These are phyloP conservation scores for Infundibulicybe gibba DNA, from an alignment of 768 basidiomycete species.

Conservation along the genomic window DNA sequence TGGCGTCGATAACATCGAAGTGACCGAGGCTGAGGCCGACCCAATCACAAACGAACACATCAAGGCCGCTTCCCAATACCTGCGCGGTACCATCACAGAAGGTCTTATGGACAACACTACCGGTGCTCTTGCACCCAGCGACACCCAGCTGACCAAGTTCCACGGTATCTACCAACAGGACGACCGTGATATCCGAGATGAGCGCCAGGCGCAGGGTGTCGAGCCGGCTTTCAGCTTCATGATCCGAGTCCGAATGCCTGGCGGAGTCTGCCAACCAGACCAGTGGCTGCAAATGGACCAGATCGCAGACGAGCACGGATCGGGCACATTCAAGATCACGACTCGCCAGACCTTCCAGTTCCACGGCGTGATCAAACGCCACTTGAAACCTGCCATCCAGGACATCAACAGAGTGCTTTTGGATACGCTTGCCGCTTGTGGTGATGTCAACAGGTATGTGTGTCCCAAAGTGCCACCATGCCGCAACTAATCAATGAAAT, in stretches of 20 bases:
- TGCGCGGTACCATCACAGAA: conserved; percentile 93
- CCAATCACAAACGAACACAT: conserved; percentile 99
- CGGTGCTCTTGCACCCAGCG: conserved; percentile 86
- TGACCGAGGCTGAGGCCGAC: conserved; percentile 91
- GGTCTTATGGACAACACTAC: conserved; percentile 84
- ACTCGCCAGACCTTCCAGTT: conserved; percentile 99
- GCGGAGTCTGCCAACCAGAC: conserved; percentile 85
- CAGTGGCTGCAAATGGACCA: conserved; percentile 97
- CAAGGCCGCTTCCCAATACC: conserved; percentile 91
- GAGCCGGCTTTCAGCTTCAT: conserved; percentile 98
- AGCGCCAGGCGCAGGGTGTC: conserved; percentile 85
- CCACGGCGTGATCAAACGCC: conserved; percentile 97
- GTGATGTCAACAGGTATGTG: conserved; percentile 87
- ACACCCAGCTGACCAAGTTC: conserved; percentile 97
- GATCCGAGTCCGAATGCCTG: conserved; percentile 97
- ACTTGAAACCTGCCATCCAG: conserved; percentile 95
- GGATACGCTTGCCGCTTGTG: conserved; percentile 97
- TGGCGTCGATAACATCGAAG: conserved; percentile 85
- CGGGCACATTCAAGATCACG: conserved; percentile 93
- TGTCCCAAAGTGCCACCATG: not conserved
- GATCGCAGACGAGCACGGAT: conserved; percentile 94
- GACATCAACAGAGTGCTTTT: conserved; percentile 88
- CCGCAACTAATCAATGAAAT: not conserved
- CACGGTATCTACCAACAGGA: conserved; percentile 96
- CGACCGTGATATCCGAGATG: conserved; percentile 97